Evolutionary conservation across 768 basidiomycete genomes (phyloP).

Genomic region (Sarcodon sp.): DNA sequence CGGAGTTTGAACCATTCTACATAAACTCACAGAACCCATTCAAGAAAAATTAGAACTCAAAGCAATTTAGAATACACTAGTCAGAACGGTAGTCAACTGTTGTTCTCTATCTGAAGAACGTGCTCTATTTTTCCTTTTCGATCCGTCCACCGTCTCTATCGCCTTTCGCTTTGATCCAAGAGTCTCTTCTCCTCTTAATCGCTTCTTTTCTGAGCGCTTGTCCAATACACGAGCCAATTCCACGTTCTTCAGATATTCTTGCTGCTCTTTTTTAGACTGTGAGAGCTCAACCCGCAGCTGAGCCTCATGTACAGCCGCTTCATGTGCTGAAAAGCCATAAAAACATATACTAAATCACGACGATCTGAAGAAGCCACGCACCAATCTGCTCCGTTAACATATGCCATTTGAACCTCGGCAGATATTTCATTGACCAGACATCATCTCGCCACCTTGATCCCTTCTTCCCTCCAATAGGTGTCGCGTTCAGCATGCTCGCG

Average conservation of each 20-base stretch:
- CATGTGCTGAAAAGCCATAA: conserved; percentile 52
- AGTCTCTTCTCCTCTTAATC: conserved; percentile 12
- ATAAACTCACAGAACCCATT: conserved; percentile 4
- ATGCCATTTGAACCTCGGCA: conserved; percentile 97
- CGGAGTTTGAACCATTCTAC: not conserved
- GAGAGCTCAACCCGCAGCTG: conserved; percentile 87
- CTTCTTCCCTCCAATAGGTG: conserved; percentile 90
- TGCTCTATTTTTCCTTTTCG: not conserved
- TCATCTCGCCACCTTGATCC: conserved; percentile 89
- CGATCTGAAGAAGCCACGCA: conserved; percentile 26
- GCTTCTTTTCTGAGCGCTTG: conserved; percentile 56
- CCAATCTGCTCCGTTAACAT: conserved; percentile 98
- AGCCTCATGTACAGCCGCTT: conserved; percentile 78
- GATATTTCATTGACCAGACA: conserved; percentile 99
- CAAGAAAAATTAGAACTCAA: not conserved
- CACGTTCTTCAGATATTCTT: conserved; percentile 87
- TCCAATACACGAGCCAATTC: conserved; percentile 81
- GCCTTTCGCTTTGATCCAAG: not conserved
- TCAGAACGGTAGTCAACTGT: conserved; percentile 31
- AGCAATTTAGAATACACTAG: conserved; percentile 34
- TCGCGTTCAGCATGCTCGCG: conserved; percentile 92
- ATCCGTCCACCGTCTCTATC: not conserved
- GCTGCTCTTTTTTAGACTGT: conserved; percentile 80
- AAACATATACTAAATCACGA: not conserved
- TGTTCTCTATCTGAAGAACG: not conserved